Evolutionary conservation across 306 rosid species (phyloP).

Genomic region (Astragalus membranaceus): DNA sequence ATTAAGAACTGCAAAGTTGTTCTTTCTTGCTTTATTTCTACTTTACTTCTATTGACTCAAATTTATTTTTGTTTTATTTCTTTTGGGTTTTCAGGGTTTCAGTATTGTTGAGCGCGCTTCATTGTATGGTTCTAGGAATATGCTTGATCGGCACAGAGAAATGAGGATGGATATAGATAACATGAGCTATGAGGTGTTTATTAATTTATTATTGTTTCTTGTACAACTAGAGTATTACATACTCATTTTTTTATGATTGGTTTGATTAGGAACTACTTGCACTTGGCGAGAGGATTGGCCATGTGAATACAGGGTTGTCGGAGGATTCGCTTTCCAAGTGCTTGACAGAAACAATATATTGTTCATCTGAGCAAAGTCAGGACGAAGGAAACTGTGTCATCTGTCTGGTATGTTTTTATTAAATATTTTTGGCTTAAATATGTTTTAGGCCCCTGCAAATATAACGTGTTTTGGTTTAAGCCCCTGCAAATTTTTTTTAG

Average conservation of each 20-base stretch:
- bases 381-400: constrained; percentile 69
- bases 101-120: constrained; percentile 59
- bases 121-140: constrained; percentile 54
- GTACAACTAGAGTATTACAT: background rate
- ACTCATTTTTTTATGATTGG: background rate
- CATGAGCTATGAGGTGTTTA: constrained; percentile 76
- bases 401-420: constrained; percentile 52
- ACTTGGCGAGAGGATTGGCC: constrained; percentile 79
- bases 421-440: too few species aligned
- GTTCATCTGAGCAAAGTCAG: constrained; percentile 63
- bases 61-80: background rate
- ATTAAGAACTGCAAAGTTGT: background rate
- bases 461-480: too few species aligned
- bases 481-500: too few species aligned
- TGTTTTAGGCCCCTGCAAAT: too few species aligned
- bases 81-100: constrained; percentile 50
- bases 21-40: background rate
- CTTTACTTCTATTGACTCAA: background rate
- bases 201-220: background rate
- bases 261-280: constrained; percentile 68
- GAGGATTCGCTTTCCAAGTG: constrained; percentile 60
- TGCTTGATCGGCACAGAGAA: constrained; percentile 74
- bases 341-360: constrained; percentile 64
- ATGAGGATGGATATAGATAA: constrained; percentile 83
- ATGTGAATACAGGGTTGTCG: constrained; percentile 69